phyloP scores from a whole-genome alignment of 2,329 filamentous ascomycete species.

The Ophiostoma triangulosporum region DNA sequence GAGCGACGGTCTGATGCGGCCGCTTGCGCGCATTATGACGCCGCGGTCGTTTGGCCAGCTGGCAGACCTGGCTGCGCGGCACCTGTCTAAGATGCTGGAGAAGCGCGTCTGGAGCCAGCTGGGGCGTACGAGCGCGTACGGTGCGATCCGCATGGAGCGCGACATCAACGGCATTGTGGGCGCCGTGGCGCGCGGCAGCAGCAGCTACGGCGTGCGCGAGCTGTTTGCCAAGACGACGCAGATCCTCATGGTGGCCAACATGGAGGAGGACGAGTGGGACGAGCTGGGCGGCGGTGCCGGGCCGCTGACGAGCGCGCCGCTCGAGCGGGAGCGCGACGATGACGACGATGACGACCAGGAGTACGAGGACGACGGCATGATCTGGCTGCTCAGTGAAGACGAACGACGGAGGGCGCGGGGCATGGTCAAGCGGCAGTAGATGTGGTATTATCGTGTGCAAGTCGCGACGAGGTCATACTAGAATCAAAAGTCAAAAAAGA shows the following conservation, averaged over 20 bases:
- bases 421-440: slow-evolving; percentile 34
- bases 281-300: slow-evolving; percentile 36
- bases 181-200: slow-evolving; percentile 49
- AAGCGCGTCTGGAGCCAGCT: slow-evolving; percentile 60
- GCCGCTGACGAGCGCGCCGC: background rate
- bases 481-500: background rate
- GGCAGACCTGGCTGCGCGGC: slow-evolving; percentile 47
- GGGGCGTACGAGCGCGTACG: slow-evolving; percentile 66
- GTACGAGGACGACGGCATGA: slow-evolving; percentile 45
- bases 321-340: slow-evolving; percentile 12
- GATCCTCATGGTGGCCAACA: slow-evolving; percentile 75
- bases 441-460: background rate
- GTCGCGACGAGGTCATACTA: background rate
- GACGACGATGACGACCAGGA: slow-evolving; percentile 30
- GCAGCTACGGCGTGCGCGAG: slow-evolving; percentile 66
- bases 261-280: slow-evolving; percentile 95
- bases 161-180: slow-evolving; percentile 67
- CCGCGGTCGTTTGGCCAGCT: slow-evolving; percentile 62
- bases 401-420: slow-evolving; percentile 61
- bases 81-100: slow-evolving; percentile 69
- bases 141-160: slow-evolving; percentile 68
- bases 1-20: slow-evolving; percentile 64
- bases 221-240: slow-evolving; percentile 63
- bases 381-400: slow-evolving; percentile 58
- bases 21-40: slow-evolving; percentile 75